Base-by-base conservation (phyloP, 2,329 filamentous ascomycete species). In the Pestalotiopsis sp. region DNA sequence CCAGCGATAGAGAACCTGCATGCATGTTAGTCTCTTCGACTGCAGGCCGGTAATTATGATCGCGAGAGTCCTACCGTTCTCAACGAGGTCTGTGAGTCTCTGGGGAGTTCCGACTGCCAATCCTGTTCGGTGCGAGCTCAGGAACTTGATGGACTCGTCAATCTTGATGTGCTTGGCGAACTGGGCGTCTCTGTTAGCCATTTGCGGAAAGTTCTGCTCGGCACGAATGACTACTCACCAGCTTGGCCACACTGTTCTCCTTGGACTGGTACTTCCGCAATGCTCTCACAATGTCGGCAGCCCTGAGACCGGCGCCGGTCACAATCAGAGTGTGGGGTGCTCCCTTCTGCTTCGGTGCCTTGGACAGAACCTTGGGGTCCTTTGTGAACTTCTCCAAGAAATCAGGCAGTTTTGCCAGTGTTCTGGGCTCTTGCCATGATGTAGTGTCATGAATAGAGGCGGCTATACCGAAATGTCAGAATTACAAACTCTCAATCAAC, bases 141-240 rank as follows among this genome's bases (percentile, higher is more conserved):
- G 88, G 77, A 92, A 93, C 69, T 91, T 86, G 66, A 95, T 89
- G 41, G 95, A 93, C 75, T 98, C 95, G 66, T 93, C 89, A 12
- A 99, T 82, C 82, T 99, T 99, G 84, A 99, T 97, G 80, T 99
- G 96, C 80, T 99, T 99, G 39, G 96, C 95, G 80, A 99, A 99
- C 77, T 89, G 66, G 3, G 39, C 36, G 23, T 6, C 41, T 39
- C 31, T 39, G 31, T 17, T 12, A 23, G 66, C 27, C 39, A 39
- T 58, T 6, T 23, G 14, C 57, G 13, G 6, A 36, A 25, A 27
- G 23, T 36, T 23, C 3, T 31, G 4, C 14, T n/a, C 17, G 58
- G 9, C 27, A 31, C 27, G 38, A 66, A 36, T 6, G 20, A 3
- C 23, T 45, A 74, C 82, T 71, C 77, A 88, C 87, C 76, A 99